Base-by-base conservation (phyloP, 2,329 filamentous ascomycete species). In the Ophiocordyceps camponoti-floridani region DNA sequence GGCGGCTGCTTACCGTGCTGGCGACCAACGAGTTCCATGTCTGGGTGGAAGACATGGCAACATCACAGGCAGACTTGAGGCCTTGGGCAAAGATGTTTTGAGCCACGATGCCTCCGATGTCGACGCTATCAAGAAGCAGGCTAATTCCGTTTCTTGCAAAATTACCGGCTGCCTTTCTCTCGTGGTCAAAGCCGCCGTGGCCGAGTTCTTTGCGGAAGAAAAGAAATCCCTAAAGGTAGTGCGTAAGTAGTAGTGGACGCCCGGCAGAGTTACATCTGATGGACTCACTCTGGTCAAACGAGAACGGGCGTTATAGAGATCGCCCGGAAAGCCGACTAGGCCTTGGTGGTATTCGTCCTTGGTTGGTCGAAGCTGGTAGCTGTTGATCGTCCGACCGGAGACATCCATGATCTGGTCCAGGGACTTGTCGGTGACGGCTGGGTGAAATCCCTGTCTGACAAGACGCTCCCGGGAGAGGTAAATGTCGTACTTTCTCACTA, bases 11-110 rank as follows among this genome's bases (percentile, higher is more conserved):
- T 43, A 58, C 57, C 27, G 55, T 50, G 3, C 52, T 55, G 4
- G 43, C 46, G 7, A 50, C 48, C 4, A 62, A 19, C 2, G 52
- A 44, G 3, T 42, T 35, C 52, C 56, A 62, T 5, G 50, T 43
- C 4, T 46, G 12, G 2, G 49, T 51, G 16, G 50, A 53, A 3
- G 53, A 47, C 2, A 51, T 35, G 0, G 57, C 54, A 5, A 58
- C 31, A 1, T 47, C 47, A 4, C 56, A 44, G 0, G 56, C 47
- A 2, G 52, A 38, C 11, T 47, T 50, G 43, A 54, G 50, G 0
- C 60, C 60, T 1, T 53, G 19, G 1, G 46, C 47, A 1, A 56
- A 56, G 16, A 56, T 14, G 4, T 19, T 12, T 4, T 48, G 40
- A 11, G 50, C 27, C 4, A 55, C 43, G 12, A 44, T 43, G 1